Conservation (phyloP, 1,284 basidiomycete genomes). For the Schizophyllum amplum region DNA sequence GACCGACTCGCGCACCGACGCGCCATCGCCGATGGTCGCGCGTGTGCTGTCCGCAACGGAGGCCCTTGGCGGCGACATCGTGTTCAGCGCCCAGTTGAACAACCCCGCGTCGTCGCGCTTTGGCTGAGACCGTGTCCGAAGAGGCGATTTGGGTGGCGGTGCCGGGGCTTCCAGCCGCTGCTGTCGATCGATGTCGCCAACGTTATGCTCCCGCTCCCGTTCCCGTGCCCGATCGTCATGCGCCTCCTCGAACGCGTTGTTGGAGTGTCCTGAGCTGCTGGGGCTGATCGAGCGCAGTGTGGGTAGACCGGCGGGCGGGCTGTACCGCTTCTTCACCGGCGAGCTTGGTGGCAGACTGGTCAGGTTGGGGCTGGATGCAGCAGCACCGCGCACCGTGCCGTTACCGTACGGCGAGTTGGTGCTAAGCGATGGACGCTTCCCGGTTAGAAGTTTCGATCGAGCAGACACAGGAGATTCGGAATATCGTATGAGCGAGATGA, state of each 20-base stretch:
- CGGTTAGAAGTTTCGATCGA: constrained; percentile 36
- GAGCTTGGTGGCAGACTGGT: constrained; percentile 16
- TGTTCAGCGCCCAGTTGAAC: constrained; percentile 23
- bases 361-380: constrained; percentile 61
- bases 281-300: neutral
- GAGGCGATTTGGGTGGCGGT: constrained; percentile 33
- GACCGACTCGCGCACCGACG: neutral
- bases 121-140: constrained; percentile 32
- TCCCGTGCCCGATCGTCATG: neutral
- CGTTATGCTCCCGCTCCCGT: neutral
- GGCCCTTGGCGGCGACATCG: constrained; percentile 19
- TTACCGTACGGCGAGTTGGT: constrained; percentile 24
- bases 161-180: constrained; percentile 9
- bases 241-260: neutral
- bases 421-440: constrained; percentile 23
- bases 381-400: constrained; percentile 27
- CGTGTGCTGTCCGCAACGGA: constrained; percentile 6
- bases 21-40: neutral
- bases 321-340: neutral
- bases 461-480: constrained; percentile 42
- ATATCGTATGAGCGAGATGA: constrained; percentile 57
- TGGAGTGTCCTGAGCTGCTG: constrained; percentile 4
- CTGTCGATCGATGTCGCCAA: neutral
- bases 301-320: neutral
- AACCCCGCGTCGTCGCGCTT: constrained; percentile 22